phyloP scores from a whole-genome alignment of 768 basidiomycete genomes.

The Boletus sp. region DNA sequence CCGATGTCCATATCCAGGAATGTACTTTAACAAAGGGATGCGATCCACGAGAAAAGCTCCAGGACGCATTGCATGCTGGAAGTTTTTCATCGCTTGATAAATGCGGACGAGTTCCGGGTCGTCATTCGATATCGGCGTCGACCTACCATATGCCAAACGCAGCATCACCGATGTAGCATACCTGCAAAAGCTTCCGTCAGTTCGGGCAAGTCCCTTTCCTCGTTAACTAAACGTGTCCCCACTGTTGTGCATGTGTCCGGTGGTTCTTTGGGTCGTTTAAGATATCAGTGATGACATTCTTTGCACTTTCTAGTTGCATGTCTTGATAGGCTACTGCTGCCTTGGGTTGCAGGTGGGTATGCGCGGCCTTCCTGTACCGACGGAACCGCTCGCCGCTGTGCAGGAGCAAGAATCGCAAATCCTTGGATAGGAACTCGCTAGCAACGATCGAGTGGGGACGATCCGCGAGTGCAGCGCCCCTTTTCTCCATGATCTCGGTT shows the following conservation, averaged over 20 bases:
- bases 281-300: slow-evolving; percentile 25
- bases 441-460: slow-evolving; percentile 50
- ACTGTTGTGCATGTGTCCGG: slow-evolving; percentile 49
- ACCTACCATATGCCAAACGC: slow-evolving; percentile 24
- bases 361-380: slow-evolving; percentile 50
- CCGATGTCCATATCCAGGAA: slow-evolving; percentile 56
- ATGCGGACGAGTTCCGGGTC: slow-evolving; percentile 22
- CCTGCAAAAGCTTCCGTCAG: slow-evolving; percentile 10
- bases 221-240: slow-evolving; percentile 2
- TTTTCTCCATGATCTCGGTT: slow-evolving; percentile 58
- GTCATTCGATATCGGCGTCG: slow-evolving; percentile 18
- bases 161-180: slow-evolving; percentile 23
- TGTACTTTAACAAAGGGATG: slow-evolving; percentile 35
- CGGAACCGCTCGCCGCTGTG: slow-evolving; percentile 50
- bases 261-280: slow-evolving; percentile 29
- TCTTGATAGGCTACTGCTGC: slow-evolving; percentile 41
- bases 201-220: not conserved
- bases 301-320: slow-evolving; percentile 37
- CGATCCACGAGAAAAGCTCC: slow-evolving; percentile 37
- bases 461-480: slow-evolving; percentile 47
- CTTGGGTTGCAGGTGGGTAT: slow-evolving; percentile 48
- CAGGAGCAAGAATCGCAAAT: slow-evolving; percentile 50
- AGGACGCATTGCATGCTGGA: slow-evolving; percentile 28
- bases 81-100: slow-evolving; percentile 16
- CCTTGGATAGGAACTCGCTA: slow-evolving; percentile 49